These are phyloP conservation scores for Candida sp. DNA, from an alignment of 1,139 yeast genomes.

Conservation along the genomic window DNA sequence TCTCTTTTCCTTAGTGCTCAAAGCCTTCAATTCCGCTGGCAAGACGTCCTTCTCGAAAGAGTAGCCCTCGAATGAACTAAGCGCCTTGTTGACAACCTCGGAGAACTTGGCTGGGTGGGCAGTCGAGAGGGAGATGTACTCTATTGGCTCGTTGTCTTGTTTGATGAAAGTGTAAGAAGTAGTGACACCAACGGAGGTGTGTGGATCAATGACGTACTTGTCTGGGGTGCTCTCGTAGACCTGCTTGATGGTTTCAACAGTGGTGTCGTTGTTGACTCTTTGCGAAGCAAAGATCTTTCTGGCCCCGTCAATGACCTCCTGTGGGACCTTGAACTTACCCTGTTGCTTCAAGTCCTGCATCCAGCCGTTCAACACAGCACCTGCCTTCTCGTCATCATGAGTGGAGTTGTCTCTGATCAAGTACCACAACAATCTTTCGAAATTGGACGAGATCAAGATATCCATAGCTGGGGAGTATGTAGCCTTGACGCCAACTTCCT, in stretches of 20 bases:
- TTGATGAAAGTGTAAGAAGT: conserved; percentile 69
- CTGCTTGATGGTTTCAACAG: conserved; percentile 74
- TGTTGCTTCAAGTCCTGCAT: conserved; percentile 76
- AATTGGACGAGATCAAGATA: conserved; percentile 91
- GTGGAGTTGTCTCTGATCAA: conserved; percentile 73
- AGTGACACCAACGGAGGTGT: conserved; percentile 92
- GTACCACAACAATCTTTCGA: conserved; percentile 96
- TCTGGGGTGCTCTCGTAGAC: conserved; percentile 64
- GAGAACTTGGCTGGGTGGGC: conserved; percentile 99
- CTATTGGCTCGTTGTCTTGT: conserved; percentile 37
- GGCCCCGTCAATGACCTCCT: conserved; percentile 68
- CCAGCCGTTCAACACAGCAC: conserved; percentile 72
- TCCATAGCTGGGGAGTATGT: conserved; percentile 99
- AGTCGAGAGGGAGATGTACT: conserved; percentile 84
- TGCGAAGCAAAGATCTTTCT: conserved; percentile 74
- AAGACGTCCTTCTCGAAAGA: conserved; percentile 87
- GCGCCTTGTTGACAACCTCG: conserved; percentile 89
- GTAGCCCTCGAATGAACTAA: conserved; percentile 67
- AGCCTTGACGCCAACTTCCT: conserved; percentile 68
- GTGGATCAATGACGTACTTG: conserved; percentile 93
- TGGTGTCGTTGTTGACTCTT: conserved; percentile 78
- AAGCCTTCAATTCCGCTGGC: conserved; percentile 82
- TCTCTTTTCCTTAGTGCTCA: conserved; percentile 75
- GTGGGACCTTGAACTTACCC: conserved; percentile 79
- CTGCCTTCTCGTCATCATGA: conserved; percentile 71